phyloP scores from a whole-genome alignment of 371 early-diverging fungal genomes.

The Mortierella sp. region DNA sequence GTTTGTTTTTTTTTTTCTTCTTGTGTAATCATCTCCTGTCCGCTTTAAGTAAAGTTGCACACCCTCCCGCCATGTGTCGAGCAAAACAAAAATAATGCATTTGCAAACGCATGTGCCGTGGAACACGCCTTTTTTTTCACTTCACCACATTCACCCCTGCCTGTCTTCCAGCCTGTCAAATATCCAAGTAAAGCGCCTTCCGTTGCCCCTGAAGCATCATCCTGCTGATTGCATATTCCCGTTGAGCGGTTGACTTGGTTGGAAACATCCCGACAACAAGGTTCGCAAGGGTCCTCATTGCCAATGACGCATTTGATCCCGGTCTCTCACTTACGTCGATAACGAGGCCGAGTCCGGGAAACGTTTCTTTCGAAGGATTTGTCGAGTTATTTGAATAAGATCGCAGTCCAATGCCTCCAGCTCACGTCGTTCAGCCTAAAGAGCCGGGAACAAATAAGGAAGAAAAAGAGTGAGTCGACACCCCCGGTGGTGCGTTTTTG shows the following conservation, averaged over 20 bases:
- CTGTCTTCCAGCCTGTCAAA: background rate
- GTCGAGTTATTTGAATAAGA: constrained; percentile 56
- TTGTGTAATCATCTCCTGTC: constrained; percentile 1
- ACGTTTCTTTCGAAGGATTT: constrained; percentile 65
- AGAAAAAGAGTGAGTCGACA: background rate
- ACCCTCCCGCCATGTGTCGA: background rate
- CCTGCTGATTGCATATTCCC: too few species aligned
- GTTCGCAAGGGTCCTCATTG: too few species aligned
- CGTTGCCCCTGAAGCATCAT: too few species aligned
- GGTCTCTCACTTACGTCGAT: constrained; percentile 48
- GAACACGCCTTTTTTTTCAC: background rate
- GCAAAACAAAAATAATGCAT: constrained; percentile 1
- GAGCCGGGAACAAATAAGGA: background rate
- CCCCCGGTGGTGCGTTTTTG: too few species aligned
- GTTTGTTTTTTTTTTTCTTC: background rate
- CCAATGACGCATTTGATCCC: background rate
- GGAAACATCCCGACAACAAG: background rate
- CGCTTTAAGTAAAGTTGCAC: background rate
- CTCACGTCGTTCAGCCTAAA: constrained; percentile 66
- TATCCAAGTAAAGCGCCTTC: background rate
- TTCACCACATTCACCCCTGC: background rate
- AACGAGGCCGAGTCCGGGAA: constrained; percentile 60
- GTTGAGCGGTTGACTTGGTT: background rate
- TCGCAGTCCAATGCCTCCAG: constrained; percentile 61
- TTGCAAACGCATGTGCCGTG: background rate